A percentile compares a stretch with the other conserved stretches of the same genome.
phyloP scores from a whole-genome alignment of 345 rosid species.

The Eucalyptus dawsonii region DNA sequence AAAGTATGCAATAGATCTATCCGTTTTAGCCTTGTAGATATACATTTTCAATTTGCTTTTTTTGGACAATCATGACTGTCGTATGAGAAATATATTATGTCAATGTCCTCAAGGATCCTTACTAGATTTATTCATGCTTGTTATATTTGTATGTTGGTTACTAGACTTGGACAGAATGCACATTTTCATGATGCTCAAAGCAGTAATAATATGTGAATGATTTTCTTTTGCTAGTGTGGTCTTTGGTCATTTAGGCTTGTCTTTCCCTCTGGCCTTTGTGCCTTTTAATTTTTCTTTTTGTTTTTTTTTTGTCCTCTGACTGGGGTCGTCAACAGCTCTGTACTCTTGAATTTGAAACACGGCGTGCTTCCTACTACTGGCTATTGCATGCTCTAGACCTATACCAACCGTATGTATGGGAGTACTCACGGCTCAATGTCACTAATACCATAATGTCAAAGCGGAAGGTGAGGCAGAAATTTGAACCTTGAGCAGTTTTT shows the following conservation, averaged over 20 bases:
- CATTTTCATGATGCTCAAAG: not conserved
- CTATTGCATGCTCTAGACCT: constrained; percentile 65
- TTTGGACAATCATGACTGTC: not conserved
- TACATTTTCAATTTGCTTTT: not conserved
- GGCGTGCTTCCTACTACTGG: constrained; percentile 98
- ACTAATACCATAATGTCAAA: constrained; percentile 96
- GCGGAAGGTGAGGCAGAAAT: constrained; percentile 53
- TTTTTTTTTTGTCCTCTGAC: not conserved
- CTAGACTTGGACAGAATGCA: not conserved
- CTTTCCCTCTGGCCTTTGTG: not conserved
- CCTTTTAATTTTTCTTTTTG: not conserved
- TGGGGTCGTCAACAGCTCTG: constrained; percentile 32
- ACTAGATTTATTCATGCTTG: not conserved
- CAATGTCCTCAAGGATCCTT: not conserved
- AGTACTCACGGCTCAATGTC: constrained; percentile 86
- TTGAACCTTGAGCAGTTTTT: not conserved
- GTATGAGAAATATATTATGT: not conserved
- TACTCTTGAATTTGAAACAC: constrained; percentile 74
- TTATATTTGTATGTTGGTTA: not conserved
- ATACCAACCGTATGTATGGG: constrained; percentile 98
- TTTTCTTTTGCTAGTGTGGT: not conserved
- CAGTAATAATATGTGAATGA: not conserved
- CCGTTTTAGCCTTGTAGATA: not conserved
- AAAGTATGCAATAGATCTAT: not conserved
- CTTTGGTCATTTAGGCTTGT: not conserved